phyloP scores from a whole-genome alignment of 495 filamentous ascomycete genomes.

The Trichoderma erinaceum region DNA sequence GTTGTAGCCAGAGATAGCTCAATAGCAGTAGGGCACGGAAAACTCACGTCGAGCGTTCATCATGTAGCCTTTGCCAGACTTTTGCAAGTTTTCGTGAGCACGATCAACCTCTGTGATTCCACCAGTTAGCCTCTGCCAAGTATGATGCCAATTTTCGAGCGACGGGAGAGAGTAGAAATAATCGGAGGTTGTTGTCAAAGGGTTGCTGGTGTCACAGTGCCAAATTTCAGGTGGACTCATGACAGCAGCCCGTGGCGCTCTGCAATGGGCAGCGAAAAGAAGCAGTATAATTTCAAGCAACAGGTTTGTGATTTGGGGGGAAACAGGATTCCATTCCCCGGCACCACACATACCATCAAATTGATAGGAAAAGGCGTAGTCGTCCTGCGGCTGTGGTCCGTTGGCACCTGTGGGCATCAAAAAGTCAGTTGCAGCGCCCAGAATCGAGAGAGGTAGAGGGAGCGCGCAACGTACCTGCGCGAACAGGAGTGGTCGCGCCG shows the following conservation, averaged over 20 bases:
- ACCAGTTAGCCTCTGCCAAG: not conserved
- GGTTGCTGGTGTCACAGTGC: no score
- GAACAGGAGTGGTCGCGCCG: constrained; percentile 11
- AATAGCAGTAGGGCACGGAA: constrained; percentile 28
- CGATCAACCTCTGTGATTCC: constrained; percentile 76
- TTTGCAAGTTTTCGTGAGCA: constrained; percentile 88
- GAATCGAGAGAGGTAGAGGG: not conserved
- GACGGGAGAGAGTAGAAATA: not conserved
- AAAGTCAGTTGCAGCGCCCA: not conserved
- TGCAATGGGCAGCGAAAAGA: no score
- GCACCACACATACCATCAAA: constrained; percentile 16
- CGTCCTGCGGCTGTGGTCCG: constrained; percentile 17
- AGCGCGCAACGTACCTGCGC: constrained; percentile 17
- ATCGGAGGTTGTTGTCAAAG: no score
- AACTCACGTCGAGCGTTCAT: constrained; percentile 72
- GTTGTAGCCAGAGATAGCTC: constrained; percentile 43
- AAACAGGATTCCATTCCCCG: not conserved
- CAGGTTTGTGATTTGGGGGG: not conserved
- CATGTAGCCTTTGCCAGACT: constrained; percentile 89
- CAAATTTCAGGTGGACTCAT: no score
- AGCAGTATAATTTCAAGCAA: not conserved
- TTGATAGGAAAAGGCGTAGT: constrained; percentile 16
- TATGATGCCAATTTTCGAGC: not conserved
- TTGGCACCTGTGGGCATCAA: constrained; percentile 12
- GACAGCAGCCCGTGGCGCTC: no score